Base-by-base conservation (phyloP, 75 land plant species). In the Sequoiadendron giganteum region DNA sequence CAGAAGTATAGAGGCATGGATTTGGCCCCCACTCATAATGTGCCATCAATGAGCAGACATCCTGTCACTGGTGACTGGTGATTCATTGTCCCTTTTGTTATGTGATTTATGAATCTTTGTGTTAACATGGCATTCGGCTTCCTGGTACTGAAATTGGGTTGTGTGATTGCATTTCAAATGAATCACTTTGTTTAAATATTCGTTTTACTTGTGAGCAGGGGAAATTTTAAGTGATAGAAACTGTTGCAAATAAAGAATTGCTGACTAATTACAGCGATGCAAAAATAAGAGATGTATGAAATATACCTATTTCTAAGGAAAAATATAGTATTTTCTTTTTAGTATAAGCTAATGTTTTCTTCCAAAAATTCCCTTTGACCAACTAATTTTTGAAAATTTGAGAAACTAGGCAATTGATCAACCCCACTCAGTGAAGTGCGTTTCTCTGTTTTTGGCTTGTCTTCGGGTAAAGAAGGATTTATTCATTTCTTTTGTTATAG, bases 11-110 rank as follows among this genome's bases (percentile, higher is more conserved):
- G 88, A 40, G 99, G 99, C 83, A 93, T 97, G 96, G 87, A 93
- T 80, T 91, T 97, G 91, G 97, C 98, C 55, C 99, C 99, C 49
- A 97, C 99, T 19, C 87, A 93, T 73, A 91, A 91, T 77, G 99
- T 97, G 16, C 99, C 99, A 76, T 97, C 99, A 42, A 96, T 97
- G 98, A 96, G 99, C 89, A 91, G 86, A 73, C 97, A 97, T 83
- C 99, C 99, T 83, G 90, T 54, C n/a, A 97, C 99, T 79, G 97
- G 97, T 48, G 99, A 97, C 87, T 96, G 99, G 98, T 96, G 91
- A 85, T 32, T 10, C 34, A 72, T 81, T 86, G 30, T 18, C 36
- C 14, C 49, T 19, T 3, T 47, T 82, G n/a, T 9, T 47, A 10
- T 82, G 32, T 45, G 84, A n/a, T 45, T 47, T 82, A 21, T 43